Evolutionary conservation across 352 stramenopile species (phyloP).

Genomic region (Nothophytophthora sp.): DNA sequence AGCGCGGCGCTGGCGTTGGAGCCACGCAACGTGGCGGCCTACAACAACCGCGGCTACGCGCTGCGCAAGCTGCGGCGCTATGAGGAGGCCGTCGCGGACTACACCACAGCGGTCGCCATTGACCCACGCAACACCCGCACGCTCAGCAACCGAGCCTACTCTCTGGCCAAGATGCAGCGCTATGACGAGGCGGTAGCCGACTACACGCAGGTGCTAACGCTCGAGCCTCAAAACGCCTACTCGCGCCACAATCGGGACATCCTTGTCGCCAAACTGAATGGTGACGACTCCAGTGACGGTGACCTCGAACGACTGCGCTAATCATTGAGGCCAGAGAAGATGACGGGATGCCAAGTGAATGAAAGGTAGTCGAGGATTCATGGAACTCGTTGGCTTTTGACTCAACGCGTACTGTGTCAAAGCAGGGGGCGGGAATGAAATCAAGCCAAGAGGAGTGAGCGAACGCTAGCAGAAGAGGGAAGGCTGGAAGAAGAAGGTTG

Average conservation of each 20-base stretch:
- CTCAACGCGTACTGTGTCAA: no score
- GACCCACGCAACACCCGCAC: slow-evolving; percentile 81
- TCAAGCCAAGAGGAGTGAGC: no score
- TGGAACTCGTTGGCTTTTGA: no score
- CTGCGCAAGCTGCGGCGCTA: slow-evolving; percentile 73
- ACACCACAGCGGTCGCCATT: slow-evolving; percentile 65
- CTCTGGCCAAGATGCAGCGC: slow-evolving; percentile 78
- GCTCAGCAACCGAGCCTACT: slow-evolving; percentile 87
- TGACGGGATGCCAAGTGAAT: no score
- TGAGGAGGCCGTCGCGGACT: slow-evolving; percentile 73
- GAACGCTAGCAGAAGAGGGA: no score
- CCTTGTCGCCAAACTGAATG: slow-evolving; percentile 71
- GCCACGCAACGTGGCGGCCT: slow-evolving; percentile 68
- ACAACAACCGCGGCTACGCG: slow-evolving; percentile 88
- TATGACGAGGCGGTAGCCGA: slow-evolving; percentile 67
- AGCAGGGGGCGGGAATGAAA: no score
- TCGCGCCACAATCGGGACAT: slow-evolving; percentile 87
- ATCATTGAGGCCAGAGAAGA: no score
- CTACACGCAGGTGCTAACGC: slow-evolving; percentile 70
- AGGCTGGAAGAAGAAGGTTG: no score
- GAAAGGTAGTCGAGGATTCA: no score
- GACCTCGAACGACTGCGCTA: slow-evolving; percentile 48
- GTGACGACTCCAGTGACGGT: slow-evolving; percentile 30
- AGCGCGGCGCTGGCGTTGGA: slow-evolving; percentile 63
- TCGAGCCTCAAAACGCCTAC: slow-evolving; percentile 80